These are phyloP conservation scores for Aurinia saxatilis DNA, from an alignment of 345 rosid genomes.

Conservation along the genomic window DNA sequence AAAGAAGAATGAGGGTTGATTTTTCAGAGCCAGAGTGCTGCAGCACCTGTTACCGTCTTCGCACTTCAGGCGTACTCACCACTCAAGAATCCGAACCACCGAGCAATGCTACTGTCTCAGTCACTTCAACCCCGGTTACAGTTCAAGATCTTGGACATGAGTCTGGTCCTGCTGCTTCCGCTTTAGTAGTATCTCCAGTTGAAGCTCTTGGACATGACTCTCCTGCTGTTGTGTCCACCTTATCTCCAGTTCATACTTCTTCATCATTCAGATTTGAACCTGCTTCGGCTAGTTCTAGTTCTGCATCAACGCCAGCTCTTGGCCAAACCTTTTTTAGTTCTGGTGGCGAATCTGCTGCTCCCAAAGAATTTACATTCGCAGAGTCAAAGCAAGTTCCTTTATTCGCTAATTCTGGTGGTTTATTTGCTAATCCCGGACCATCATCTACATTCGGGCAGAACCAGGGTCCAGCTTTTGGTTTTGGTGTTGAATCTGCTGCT, in stretches of 20 bases:
- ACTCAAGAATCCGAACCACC: conserved; percentile 1
- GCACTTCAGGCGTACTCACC: background rate
- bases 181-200: background rate
- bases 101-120: background rate
- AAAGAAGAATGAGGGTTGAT: conserved; percentile 17
- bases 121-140: background rate
- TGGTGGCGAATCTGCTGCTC: background rate
- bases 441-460: too few species aligned
- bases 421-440: too few species aligned
- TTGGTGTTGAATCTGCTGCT: too few species aligned
- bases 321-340: background rate
- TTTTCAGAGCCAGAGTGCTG: conserved; percentile 17
- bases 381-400: background rate
- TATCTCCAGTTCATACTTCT: background rate
- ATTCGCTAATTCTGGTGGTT: background rate
- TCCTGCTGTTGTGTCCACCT: too few species aligned
- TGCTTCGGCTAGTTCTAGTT: background rate
- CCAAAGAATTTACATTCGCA: background rate
- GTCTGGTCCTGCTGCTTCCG: background rate
- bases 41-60: background rate
- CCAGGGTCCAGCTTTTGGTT: too few species aligned
- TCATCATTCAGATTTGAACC: background rate
- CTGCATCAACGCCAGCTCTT: background rate
- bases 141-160: background rate
- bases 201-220: too few species aligned